Percentiles rank a stretch among this genome's conserved stretches.
Evolutionary conservation across 257 asterid species (phyloP).

Genomic region (Lithospermum erythrorhizon): DNA sequence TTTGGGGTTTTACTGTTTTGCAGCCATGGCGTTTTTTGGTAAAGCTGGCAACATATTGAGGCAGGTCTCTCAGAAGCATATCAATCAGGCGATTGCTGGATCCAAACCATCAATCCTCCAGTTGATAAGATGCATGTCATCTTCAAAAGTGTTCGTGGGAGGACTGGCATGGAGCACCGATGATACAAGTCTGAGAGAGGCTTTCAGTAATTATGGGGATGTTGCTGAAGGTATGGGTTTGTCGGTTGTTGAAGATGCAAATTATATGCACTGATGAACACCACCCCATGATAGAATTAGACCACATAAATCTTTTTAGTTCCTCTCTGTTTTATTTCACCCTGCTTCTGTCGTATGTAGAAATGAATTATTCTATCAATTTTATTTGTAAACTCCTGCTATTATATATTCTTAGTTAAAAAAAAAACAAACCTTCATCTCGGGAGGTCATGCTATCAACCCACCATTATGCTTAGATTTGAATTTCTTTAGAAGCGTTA

Average conservation of each 20-base stretch:
- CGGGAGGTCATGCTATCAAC: too few species aligned
- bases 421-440: too few species aligned
- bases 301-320: too few species aligned
- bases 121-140: slow-evolving; percentile 72
- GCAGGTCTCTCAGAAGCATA: slow-evolving; percentile 29
- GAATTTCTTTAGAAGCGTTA: too few species aligned
- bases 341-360: too few species aligned
- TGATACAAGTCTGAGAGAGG: slow-evolving; percentile 47
- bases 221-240: slow-evolving; percentile 55
- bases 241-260: not conserved
- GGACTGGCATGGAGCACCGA: slow-evolving; percentile 60
- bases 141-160: slow-evolving; percentile 69
- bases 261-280: too few species aligned
- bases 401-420: too few species aligned
- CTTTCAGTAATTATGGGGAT: slow-evolving; percentile 59
- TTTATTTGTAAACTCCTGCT: too few species aligned
- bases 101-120: slow-evolving; percentile 54
- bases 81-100: slow-evolving; percentile 30
- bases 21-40: slow-evolving; percentile 64
- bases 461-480: too few species aligned
- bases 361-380: too few species aligned
- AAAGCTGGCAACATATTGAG: slow-evolving; percentile 51
- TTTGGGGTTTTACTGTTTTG: not conserved
- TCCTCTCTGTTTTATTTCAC: too few species aligned
- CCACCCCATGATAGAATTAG: too few species aligned